A percentile compares a stretch with the other conserved stretches of the same genome.
These are phyloP conservation scores for Geosmithia flava DNA, from an alignment of 2,329 filamentous ascomycete species.

Conservation along the genomic window DNA sequence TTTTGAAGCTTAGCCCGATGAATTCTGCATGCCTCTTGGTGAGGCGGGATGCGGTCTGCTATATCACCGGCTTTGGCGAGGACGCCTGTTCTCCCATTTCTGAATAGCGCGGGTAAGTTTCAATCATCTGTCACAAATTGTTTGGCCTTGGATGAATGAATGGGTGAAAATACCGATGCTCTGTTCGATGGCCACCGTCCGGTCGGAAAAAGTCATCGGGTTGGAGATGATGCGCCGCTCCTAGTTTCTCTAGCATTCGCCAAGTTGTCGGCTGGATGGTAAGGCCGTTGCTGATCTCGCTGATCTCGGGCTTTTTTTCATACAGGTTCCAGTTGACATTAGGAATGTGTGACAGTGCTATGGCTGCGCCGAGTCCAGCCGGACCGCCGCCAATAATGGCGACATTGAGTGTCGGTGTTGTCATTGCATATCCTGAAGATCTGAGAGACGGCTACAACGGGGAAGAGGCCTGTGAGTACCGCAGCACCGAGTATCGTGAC, in stretches of 20 bases:
- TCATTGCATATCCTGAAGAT: not conserved
- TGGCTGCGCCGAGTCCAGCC: constrained; percentile 16
- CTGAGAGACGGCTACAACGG: not conserved
- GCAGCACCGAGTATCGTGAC: too few relatives aligned
- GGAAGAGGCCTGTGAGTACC: too few relatives aligned
- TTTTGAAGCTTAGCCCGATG: constrained; percentile 29
- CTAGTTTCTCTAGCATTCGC: constrained; percentile 18
- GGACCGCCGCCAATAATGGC: constrained; percentile 15
- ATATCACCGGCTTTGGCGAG: constrained; percentile 11
- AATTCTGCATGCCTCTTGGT: constrained; percentile 14
- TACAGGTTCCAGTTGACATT: constrained; percentile 19
- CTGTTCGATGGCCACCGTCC: constrained; percentile 10
- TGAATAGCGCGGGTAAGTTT: constrained; percentile 1
- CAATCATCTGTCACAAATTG: not conserved
- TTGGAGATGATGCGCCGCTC: constrained; percentile 16
- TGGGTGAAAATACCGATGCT: constrained; percentile 9
- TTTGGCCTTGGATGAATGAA: not conserved
- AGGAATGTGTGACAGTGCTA: constrained; percentile 14
- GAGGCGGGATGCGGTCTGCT: constrained; percentile 8
- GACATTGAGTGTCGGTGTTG: constrained; percentile 5
- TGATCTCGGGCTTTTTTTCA: constrained; percentile 21
- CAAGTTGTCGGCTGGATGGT: constrained; percentile 20
- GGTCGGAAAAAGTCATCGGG: constrained; percentile 16
- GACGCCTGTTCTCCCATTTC: constrained; percentile 18
- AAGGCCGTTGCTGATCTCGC: constrained; percentile 23